These are phyloP conservation scores for Suillus occidentalis DNA, from an alignment of 768 basidiomycete genomes.

Conservation along the genomic window DNA sequence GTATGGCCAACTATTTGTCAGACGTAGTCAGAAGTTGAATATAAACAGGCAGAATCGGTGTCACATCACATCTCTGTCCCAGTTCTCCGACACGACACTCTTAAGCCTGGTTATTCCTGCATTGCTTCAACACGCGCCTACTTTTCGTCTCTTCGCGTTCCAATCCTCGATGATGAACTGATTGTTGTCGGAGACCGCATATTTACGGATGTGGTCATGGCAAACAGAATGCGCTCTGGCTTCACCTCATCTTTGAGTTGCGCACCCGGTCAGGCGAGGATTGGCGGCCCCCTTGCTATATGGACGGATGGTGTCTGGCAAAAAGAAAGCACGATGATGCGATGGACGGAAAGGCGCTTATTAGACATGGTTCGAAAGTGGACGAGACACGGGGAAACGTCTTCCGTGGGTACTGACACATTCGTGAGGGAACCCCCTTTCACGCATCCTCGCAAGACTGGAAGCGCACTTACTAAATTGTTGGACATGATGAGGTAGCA, in stretches of 20 bases:
- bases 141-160: conserved; percentile 61
- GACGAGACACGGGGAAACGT: conserved; percentile 9
- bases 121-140: conserved; percentile 69
- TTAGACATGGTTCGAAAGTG: conserved; percentile 48
- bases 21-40: not conserved
- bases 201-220: conserved; percentile 88
- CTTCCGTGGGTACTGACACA: not conserved
- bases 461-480: not conserved
- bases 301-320: conserved; percentile 76
- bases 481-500: not conserved
- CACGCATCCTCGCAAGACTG: not conserved
- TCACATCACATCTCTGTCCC: conserved; percentile 74
- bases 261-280: not conserved
- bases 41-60: conserved; percentile 81
- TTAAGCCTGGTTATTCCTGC: conserved; percentile 83
- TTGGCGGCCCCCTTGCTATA: conserved; percentile 56
- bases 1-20: conserved; percentile 41
- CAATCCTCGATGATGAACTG: conserved; percentile 61
- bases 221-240: conserved; percentile 61
- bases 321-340: conserved; percentile 59
- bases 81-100: conserved; percentile 72
- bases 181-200: conserved; percentile 90
- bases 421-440: conserved; percentile 1
- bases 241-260: conserved; percentile 13
- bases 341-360: conserved; percentile 56